Evolutionary conservation across 176 grass and related monocot genomes (phyloP).

Genomic region (Oryza glumipatula): DNA sequence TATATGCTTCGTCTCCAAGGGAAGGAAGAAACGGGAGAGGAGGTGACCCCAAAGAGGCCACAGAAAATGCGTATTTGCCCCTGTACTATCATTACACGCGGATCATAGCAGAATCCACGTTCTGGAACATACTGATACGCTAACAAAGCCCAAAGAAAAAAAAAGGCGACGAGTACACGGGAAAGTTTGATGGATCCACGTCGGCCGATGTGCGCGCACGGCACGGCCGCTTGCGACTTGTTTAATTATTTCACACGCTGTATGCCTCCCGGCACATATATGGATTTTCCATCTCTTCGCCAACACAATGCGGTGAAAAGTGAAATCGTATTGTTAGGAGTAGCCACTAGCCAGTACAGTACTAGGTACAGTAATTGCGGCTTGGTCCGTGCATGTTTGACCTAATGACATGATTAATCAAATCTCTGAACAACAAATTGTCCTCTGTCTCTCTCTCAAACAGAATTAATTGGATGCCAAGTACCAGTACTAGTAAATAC

Average conservation of each 20-base stretch:
- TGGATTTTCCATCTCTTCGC: neutral
- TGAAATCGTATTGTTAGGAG: neutral
- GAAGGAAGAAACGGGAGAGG: conserved; percentile 7
- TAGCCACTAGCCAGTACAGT: neutral
- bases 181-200: conserved; percentile 41
- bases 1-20: neutral
- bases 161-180: neutral
- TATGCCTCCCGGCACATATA: too few species aligned
- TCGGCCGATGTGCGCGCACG: conserved; percentile 36
- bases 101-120: neutral
- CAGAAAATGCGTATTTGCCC: neutral
- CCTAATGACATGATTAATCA: neutral
- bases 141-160: neutral
- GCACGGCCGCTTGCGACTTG: conserved; percentile 6
- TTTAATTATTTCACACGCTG: too few species aligned
- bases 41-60: neutral
- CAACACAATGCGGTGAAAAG: neutral
- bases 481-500: neutral
- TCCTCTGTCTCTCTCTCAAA: neutral
- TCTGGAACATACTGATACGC: neutral
- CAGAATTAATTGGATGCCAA: neutral
- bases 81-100: neutral
- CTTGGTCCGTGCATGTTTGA: neutral
- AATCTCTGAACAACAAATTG: neutral
- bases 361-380: neutral